Base-by-base conservation (phyloP, 1,284 basidiomycete genomes). In the Marasmius fiardii region DNA sequence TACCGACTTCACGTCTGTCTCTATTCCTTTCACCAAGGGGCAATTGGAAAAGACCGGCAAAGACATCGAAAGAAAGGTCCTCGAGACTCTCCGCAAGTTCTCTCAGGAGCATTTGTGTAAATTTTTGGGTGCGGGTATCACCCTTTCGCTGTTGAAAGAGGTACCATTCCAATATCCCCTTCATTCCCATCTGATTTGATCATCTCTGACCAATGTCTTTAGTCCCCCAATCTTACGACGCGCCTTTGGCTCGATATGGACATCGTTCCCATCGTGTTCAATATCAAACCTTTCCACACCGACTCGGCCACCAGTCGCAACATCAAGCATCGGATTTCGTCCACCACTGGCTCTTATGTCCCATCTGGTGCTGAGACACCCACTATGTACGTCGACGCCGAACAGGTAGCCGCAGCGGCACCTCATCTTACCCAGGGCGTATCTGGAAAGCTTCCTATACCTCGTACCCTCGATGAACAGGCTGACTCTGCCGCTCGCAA, bases 401-500 rank as follows among this genome's bases (percentile, higher is more conserved):
- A 50, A 18, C 55, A 60, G 43, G 45, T 56, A 20, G 50, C 53
- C 33, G 65, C 71, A 26, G 73, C 74, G 44, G 65, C 72, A 21
- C 69, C 69, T 60, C 70, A 71, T 41, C 71, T 84, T 51, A 71
- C 81, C 39, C 62, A 74, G 1, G 75, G 76, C 35, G 75, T 83
- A 23, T 69, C 77, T 34, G 80, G 77, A 41, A 82, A 78, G 58
- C 74, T 91, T 28, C 88, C 88, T 24, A 87, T 90, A 54, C 79
- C 81, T 4, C 85, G 89, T 58, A 90, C 86, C 7, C 72, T 90
- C 12, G 89, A 92, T 61, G 89, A 92, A 66, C 89, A 91, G 70
- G 87, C 89, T 35, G 90, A 92, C 64, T 90, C 88, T 20, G 89
- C 89, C 4, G 89, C 87, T 35, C 86, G 90, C 65, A 92, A 92